phyloP scores from a whole-genome alignment of 2,329 filamentous ascomycete species.

The Pyricularia sp. region DNA sequence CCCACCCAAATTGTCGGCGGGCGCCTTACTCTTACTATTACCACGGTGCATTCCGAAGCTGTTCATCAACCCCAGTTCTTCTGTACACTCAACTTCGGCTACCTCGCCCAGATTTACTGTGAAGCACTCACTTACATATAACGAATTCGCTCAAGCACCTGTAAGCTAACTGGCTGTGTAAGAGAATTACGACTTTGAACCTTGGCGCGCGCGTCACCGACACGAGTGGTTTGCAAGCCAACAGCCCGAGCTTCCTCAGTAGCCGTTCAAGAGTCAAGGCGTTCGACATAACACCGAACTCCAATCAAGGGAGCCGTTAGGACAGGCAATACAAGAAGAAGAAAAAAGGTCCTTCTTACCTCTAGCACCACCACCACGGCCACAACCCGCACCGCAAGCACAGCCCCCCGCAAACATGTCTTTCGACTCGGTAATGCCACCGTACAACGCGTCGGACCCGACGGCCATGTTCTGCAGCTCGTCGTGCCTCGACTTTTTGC shows the following conservation, averaged over 20 bases:
- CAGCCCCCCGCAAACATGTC: slow-evolving; percentile 46
- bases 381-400: not conserved
- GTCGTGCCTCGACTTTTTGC: slow-evolving; percentile 84
- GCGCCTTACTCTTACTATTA: not conserved
- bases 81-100: not conserved
- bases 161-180: not conserved
- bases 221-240: not conserved
- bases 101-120: not conserved
- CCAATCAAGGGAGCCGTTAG: not conserved
- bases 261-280: not conserved
- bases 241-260: not conserved
- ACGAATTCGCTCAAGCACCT: not conserved
- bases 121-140: not conserved
- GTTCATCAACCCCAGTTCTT: not conserved
- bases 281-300: not conserved
- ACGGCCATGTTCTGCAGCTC: slow-evolving; percentile 65
- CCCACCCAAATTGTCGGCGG: not conserved
- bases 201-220: not conserved
- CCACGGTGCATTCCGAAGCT: not conserved
- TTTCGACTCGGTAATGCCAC: slow-evolving; percentile 60
- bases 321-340: not conserved
- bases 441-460: slow-evolving; percentile 65
- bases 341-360: not conserved
- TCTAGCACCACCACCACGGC: not conserved
- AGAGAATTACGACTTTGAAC: not conserved